Base-by-base conservation (phyloP, 2,329 filamentous ascomycete genomes). In the Cladosporium halotolerans region DNA sequence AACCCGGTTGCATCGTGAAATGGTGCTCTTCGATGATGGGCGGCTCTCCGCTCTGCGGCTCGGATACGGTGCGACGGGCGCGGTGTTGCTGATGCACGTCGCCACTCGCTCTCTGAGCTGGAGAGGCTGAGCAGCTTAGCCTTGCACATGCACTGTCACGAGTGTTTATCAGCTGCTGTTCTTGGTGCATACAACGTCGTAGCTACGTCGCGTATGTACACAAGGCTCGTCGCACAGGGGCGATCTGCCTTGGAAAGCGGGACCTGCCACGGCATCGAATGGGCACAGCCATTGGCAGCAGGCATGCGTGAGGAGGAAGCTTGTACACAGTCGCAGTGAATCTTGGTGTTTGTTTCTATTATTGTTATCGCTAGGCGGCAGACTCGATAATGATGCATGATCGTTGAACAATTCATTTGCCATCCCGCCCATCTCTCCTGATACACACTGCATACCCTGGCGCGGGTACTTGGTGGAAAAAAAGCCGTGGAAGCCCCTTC, bases 31-130 rank as follows among this genome's bases (percentile, higher is more conserved):
- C 48, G 42, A 51, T 39, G 32, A 28, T 51, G 9, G 43, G 41
- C 48, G 48, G 48, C 39, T 51, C 48, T 51, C 48, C 48, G 32
- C 48, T 28, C 28, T 51, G 18, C 16, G 31, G 43, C 34, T 44
- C 40, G 48, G 40, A 42, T 42, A 48, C 34, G 41, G 31, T 40
- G 23, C 34, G 31, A 8, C 8, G 38, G 45, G 33, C n/a, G 33
- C 34, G n/a, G 23, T 33, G 46, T 11, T 49, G 23, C 16, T 18
- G 16, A 18, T 18, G 16, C 16, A 18, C 16, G 16, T 18, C 16
- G 23, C 23, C 23, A 28, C 23, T 4, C 23, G 23, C 23, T 28
- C 7, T 7, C 23, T 40, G 32, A 51, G 48, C 40, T 10, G 38
- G 18, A 18, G 48, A 44, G 48, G 48, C 48, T 33, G 48, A 51